Evolutionary conservation across 352 stramenopile species (phyloP), one percentile per base, ranked within the genome.

Genomic region (Phytopythium sindhum): DNA sequence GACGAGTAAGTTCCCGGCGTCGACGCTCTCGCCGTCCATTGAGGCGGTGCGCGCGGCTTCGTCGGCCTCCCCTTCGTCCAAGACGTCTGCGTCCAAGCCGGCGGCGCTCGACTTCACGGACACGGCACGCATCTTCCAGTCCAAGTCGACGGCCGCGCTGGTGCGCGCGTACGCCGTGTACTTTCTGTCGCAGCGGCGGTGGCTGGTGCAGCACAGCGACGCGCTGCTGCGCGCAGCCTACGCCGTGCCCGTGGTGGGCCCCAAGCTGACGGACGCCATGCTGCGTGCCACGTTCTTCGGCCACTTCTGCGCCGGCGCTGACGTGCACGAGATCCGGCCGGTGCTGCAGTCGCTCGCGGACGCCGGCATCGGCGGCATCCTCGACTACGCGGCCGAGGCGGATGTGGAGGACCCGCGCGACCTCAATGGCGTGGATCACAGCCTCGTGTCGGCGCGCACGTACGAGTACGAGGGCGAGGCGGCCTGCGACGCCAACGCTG

Each of bases 341-440:
- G 79, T 89, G 35, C 81, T 97, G 28, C 51, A 79, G 24, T 77
- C 96, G 47, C 75, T 98, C 35, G 65, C 87, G 31, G 54, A 81
- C 24, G 82, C 86, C 2, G 91, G 91, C 19, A 96, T 99, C 57
- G 93, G 93, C 14, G 86, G 82, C 37, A 99, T 99, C 63, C 75
- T 99, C 12, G 97, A 99, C 74, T 99, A 99, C 78, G 97, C 97
- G 4, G 97, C 96, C 10, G 97, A 99, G 68, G 87, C 86, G 37
- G 93, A 98, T 64, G 84, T 97, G 7, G 82, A 88, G 62, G 73
- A 94, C 61, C 84, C 83, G 47, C 87, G 82, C 39, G 80, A 90
- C 52, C 67, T 95, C 12, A 91, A 87, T 59, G 84, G 88, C 29
- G 85, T 92, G 33, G 78, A 78, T 45, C 82, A 95, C 64, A 95